phyloP scores from a whole-genome alignment of 1,284 basidiomycete species.

The Ganoderma sinense region DNA sequence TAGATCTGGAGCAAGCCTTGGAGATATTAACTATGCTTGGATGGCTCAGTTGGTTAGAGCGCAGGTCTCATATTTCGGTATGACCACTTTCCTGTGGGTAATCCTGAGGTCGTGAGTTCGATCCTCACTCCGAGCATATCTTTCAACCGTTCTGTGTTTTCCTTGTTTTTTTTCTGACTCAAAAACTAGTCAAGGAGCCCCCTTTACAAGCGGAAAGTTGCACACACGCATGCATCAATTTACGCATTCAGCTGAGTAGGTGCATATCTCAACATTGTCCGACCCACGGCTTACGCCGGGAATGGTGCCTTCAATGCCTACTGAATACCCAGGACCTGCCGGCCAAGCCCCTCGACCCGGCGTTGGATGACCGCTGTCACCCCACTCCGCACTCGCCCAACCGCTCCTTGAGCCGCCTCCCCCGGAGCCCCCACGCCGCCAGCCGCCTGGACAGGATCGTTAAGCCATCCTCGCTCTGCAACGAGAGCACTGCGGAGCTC shows the following conservation, averaged over 20 bases:
- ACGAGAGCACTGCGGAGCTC: slow-evolving; percentile 21
- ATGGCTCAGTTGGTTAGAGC: slow-evolving; percentile 6
- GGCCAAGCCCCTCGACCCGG: slow-evolving; percentile 67
- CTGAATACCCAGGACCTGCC: slow-evolving; percentile 52
- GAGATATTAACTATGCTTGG: no score
- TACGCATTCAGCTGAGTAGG: no score
- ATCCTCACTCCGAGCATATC: slow-evolving; percentile 12
- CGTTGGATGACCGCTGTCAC: slow-evolving; percentile 66
- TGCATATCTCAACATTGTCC: no score
- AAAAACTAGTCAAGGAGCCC: no score
- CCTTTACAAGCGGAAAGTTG: no score
- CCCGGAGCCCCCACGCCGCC: slow-evolving; percentile 20
- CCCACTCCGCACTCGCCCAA: slow-evolving; percentile 54
- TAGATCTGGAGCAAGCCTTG: no score
- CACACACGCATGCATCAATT: no score
- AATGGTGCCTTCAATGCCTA: not conserved
- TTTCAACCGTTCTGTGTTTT: not conserved
- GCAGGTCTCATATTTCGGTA: not conserved
- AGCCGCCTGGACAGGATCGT: slow-evolving; percentile 12
- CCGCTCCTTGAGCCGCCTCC: slow-evolving; percentile 13
- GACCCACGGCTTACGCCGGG: no score
- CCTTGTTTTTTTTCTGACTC: not conserved
- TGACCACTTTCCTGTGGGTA: slow-evolving; percentile 1
- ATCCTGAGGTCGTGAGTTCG: slow-evolving; percentile 16
- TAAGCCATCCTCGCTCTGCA: slow-evolving; percentile 27